Conservation (phyloP, 2,329 filamentous ascomycete genomes). For the Amesomyces nigricolor region DNA sequence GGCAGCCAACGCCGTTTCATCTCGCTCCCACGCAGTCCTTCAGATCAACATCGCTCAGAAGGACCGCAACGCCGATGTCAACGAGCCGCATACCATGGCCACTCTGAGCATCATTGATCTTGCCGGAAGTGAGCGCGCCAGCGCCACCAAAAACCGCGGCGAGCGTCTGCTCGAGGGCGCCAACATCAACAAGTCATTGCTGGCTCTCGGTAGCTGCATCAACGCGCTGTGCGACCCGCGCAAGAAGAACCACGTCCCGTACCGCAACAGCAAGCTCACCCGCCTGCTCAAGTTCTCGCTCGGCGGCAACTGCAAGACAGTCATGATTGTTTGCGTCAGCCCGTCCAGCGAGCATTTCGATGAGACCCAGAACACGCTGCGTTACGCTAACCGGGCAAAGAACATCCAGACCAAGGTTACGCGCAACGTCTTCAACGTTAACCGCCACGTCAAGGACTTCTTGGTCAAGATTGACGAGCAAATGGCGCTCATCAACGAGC, state of each 20-base stretch:
- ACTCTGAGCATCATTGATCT: constrained; percentile 97
- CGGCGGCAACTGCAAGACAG: constrained; percentile 95
- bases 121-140: constrained; percentile 91
- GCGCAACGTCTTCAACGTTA: constrained; percentile 98
- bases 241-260: constrained; percentile 90
- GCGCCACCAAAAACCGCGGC: constrained; percentile 92
- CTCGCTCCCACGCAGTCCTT: constrained; percentile 90
- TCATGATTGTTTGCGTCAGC: constrained; percentile 99
- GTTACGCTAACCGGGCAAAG: constrained; percentile 96
- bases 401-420: constrained; percentile 99
- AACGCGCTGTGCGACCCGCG: constrained; percentile 93
- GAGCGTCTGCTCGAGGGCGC: constrained; percentile 88
- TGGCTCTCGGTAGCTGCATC: constrained; percentile 94
- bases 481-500: constrained; percentile 91
- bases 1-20: constrained; percentile 94
- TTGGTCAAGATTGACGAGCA: constrained; percentile 99
- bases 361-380: constrained; percentile 94
- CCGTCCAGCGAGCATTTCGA: constrained; percentile 96
- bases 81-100: constrained; percentile 96
- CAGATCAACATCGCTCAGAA: constrained; percentile 96
- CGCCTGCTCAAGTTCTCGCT: constrained; percentile 93
- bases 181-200: constrained; percentile 98
- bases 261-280: constrained; percentile 95
- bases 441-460: constrained; percentile 98
- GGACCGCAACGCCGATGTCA: constrained; percentile 84